phyloP scores from a whole-genome alignment of 140 eudicot genomes.

The Ambrosia hybrid region DNA sequence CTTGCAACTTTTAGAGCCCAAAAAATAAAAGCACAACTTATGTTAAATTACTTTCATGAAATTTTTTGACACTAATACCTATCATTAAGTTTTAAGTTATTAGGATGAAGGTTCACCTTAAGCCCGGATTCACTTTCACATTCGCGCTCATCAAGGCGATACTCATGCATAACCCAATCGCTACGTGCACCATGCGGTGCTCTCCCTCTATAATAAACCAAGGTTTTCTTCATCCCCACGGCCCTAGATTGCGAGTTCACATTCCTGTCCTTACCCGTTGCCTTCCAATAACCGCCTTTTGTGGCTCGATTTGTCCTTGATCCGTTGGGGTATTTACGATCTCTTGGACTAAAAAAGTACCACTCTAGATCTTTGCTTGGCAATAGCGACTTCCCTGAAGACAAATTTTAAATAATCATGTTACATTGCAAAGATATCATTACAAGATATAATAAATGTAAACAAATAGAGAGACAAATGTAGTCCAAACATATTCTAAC shows the following conservation, averaged over 20 bases:
- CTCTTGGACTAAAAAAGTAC: constrained; percentile 98
- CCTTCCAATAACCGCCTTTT: constrained; percentile 96
- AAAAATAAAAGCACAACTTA: neutral
- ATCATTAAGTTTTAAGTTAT: neutral
- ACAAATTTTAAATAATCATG: neutral
- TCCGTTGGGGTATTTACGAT: constrained; percentile 94
- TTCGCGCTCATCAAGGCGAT: constrained; percentile 86
- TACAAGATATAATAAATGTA: constrained; percentile 10
- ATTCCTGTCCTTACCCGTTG: constrained; percentile 92
- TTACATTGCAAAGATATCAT: neutral
- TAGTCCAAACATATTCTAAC: neutral
- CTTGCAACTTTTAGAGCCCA: constrained; percentile 47
- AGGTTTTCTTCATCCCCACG: constrained; percentile 96
- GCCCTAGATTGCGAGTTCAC: constrained; percentile 79
- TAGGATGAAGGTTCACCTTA: constrained; percentile 51
- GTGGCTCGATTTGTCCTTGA: constrained; percentile 97
- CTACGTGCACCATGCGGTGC: constrained; percentile 98
- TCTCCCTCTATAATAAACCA: constrained; percentile 94
- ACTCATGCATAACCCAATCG: constrained; percentile 98
- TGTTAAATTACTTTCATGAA: constrained; percentile 2
- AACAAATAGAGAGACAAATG: neutral
- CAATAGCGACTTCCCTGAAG: constrained; percentile 75
- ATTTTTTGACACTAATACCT: neutral
- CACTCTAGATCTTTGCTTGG: constrained; percentile 99
- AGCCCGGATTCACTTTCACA: constrained; percentile 74